A percentile compares a stretch with the other conserved stretches of the same genome.
Evolutionary conservation across 2,329 filamentous ascomycete species (phyloP).

Genomic region (Drechslerella dactyloides): DNA sequence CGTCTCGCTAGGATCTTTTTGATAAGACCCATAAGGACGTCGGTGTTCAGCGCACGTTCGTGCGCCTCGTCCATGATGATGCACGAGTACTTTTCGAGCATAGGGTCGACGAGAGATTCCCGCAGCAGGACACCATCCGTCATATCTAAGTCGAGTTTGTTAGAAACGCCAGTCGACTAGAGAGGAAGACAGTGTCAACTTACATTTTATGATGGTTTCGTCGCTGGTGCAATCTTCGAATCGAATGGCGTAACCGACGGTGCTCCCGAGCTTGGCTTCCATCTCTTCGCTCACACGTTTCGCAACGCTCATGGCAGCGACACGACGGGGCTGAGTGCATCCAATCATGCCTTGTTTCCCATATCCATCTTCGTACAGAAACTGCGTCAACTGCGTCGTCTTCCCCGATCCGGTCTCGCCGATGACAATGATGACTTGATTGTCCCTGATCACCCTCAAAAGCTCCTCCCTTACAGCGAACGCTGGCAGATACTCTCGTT

Average conservation of each 20-base stretch:
- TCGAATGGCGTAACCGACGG: conserved; percentile 94
- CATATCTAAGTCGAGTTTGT: conserved; percentile 69
- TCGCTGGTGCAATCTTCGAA: conserved; percentile 98
- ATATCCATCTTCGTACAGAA: conserved; percentile 94
- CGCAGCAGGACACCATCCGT: conserved; percentile 93
- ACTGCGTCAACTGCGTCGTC: conserved; percentile 96
- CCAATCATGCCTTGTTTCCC: conserved; percentile 86
- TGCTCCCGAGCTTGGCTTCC: conserved; percentile 85
- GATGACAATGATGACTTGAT: conserved; percentile 95
- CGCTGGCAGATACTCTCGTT: conserved; percentile 89
- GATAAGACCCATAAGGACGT: conserved; percentile 95
- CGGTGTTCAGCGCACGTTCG: conserved; percentile 93
- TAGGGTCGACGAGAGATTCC: conserved; percentile 89
- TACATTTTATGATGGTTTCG: conserved; percentile 89
- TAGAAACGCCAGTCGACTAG: conserved; percentile 24
- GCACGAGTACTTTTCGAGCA: conserved; percentile 94
- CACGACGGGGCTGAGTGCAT: conserved; percentile 93
- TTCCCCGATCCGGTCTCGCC: conserved; percentile 98
- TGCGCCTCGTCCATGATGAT: conserved; percentile 99
- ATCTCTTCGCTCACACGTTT: conserved; percentile 99
- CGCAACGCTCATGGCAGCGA: conserved; percentile 97
- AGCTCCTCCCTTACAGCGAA: conserved; percentile 96
- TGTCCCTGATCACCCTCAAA: conserved; percentile 88
- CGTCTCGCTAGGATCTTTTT: conserved; percentile 93
- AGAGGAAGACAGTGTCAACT: conserved; percentile 53